Base-by-base conservation (phyloP, 345 rosid genomes). In the Dipteronia sinensis region DNA sequence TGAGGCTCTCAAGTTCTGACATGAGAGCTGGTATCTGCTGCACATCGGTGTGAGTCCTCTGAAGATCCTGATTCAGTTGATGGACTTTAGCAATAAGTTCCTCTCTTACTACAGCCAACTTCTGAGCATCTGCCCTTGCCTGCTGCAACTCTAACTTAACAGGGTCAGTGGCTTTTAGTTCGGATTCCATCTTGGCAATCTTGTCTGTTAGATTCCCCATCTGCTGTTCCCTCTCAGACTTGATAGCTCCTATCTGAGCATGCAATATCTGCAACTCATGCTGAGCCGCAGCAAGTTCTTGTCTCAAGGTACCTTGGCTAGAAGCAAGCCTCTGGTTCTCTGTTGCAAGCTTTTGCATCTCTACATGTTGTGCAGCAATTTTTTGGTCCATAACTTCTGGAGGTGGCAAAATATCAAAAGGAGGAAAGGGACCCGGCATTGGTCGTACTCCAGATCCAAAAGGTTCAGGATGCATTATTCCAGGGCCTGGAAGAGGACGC, bases 361-460 rank as follows among this genome's bases (percentile, higher is more conserved):
- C 98, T 77, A 81, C 84, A 49, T 92, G 95, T 58, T 96, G 99
- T 15, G 90, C 84, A 69, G 90, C 93, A 67, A 96, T 79, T 76
- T 96, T 96, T 80, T 96, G 98, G 74, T 94, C 98, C 91, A 96
- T 85, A 74, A 92, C 84, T 75, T 92, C 90, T 16, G 91, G 95
- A 17, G 92, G 99, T 72, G 95, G 93, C 77, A 91, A 65, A 93
- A 91, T 87, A 78, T 89, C 91, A 62, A 80, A 91, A 19, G 91
- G 87, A 76, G 94, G 82, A 81, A 74, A 93, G 69, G 81, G 81
- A 53, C 86, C 89, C 0, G 86, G 89, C 20, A 87, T 78, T 23
- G 89, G 89, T 5, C 63, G 91, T 38, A 86, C 63, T 77, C 90
- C 90, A 25, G 85, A 82, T 71, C 83, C 90, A 81, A 79, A 93